These are phyloP conservation scores for Guadua angustifolia DNA, from an alignment of 176 grass and related monocot genomes.

Conservation along the genomic window DNA sequence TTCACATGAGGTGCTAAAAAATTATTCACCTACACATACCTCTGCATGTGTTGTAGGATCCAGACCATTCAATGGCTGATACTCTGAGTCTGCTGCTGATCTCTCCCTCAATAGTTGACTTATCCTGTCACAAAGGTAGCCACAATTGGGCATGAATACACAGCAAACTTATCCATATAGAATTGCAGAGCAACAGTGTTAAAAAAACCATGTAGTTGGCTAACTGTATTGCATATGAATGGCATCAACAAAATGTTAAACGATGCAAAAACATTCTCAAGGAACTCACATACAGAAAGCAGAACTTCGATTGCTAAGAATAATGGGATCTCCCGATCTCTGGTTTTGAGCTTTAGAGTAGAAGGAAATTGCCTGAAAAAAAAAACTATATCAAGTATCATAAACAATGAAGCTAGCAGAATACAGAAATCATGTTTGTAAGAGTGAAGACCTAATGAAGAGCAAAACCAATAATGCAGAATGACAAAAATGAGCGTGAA, in stretches of 20 bases:
- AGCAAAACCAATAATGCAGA: conserved; percentile 23
- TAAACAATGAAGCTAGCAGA: conserved; percentile 15
- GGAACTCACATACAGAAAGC: conserved; percentile 85
- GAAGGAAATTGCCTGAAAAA: conserved; percentile 73
- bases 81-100: conserved; percentile 87
- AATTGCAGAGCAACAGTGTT: conserved; percentile 5
- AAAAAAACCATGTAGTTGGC: conserved; percentile 12
- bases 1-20: conserved; percentile 19
- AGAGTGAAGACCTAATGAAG: conserved; percentile 19
- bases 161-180: conserved; percentile 42
- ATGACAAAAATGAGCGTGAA: neutral
- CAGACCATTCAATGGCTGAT: conserved; percentile 83
- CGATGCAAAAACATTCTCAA: conserved; percentile 33
- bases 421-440: conserved; percentile 35
- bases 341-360: conserved; percentile 86
- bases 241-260: conserved; percentile 8
- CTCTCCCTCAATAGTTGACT: conserved; percentile 75
- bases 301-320: conserved; percentile 90
- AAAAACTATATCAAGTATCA: conserved; percentile 44
- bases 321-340: conserved; percentile 74
- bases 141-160: conserved; percentile 28
- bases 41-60: conserved; percentile 98
- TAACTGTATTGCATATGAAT: conserved; percentile 35
- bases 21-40: conserved; percentile 47
- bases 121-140: conserved; percentile 61